phyloP scores from a whole-genome alignment of 108 stramenopile genomes.

The Stephanodiscus triporus region DNA sequence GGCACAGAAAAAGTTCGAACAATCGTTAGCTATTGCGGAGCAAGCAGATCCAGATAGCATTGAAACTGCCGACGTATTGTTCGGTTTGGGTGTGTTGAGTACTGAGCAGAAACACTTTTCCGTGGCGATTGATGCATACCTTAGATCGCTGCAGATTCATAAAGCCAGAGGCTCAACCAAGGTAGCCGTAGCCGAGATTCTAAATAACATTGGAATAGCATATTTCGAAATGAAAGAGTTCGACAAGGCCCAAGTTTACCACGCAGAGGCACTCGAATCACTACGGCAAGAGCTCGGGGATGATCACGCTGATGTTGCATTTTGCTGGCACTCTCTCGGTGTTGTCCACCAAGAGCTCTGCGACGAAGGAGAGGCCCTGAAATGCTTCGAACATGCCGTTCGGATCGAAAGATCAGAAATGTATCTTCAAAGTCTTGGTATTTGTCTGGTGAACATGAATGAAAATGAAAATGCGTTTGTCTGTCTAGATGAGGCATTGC shows the following conservation, averaged over 20 bases:
- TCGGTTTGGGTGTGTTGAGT: constrained; percentile 43
- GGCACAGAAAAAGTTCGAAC: constrained; percentile 40
- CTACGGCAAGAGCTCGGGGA: constrained; percentile 53
- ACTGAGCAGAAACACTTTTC: constrained; percentile 48
- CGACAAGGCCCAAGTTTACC: constrained; percentile 52
- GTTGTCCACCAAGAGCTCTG: constrained; percentile 32
- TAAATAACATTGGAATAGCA: constrained; percentile 51
- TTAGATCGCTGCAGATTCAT: constrained; percentile 41
- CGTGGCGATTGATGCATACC: constrained; percentile 43
- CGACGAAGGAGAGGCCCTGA: constrained; percentile 32
- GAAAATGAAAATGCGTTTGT: constrained; percentile 52
- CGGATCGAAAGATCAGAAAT: constrained; percentile 43
- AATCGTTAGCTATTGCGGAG: constrained; percentile 35
- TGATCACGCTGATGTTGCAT: constrained; percentile 47
- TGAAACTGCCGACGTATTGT: constrained; percentile 40
- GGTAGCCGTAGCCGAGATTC: constrained; percentile 42
- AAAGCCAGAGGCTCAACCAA: constrained; percentile 33
- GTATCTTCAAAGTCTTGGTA: constrained; percentile 48
- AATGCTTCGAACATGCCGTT: constrained; percentile 49
- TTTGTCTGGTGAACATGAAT: constrained; percentile 37
- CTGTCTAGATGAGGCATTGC: constrained; percentile 49
- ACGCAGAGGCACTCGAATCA: constrained; percentile 45
- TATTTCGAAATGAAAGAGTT: constrained; percentile 54
- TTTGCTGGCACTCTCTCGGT: constrained; percentile 55
- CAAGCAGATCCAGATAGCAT: constrained; percentile 18